Percentiles rank a stretch among this genome's conserved stretches.
phyloP scores from a whole-genome alignment of 768 basidiomycete genomes.

The Trametes cingulata region DNA sequence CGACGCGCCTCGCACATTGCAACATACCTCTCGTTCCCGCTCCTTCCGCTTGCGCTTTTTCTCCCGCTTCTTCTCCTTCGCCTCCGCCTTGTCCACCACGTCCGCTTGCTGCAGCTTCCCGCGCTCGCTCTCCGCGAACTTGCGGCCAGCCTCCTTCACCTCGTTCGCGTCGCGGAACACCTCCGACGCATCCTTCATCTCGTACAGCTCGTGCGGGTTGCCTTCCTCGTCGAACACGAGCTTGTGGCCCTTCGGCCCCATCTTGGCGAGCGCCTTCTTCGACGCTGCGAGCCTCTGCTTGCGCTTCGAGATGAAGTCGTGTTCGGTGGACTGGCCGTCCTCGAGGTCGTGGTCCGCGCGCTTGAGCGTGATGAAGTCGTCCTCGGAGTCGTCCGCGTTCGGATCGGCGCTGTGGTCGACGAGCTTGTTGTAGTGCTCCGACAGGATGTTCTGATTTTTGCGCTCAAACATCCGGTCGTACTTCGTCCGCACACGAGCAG shows the following conservation, averaged over 20 bases:
- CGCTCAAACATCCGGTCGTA: conserved; percentile 98
- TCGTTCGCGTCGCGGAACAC: conserved; percentile 59
- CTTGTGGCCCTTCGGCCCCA: conserved; percentile 63
- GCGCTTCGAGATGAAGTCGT: conserved; percentile 76
- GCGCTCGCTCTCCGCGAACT: conserved; percentile 74
- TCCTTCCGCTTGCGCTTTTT: conserved; percentile 93
- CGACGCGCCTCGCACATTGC: not conserved
- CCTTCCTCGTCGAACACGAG: conserved; percentile 92
- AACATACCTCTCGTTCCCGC: conserved; percentile 46
- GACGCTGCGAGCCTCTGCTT: conserved; percentile 75
- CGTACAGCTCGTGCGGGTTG: conserved; percentile 76
- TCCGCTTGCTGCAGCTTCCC: conserved; percentile 72
- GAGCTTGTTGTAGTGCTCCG: conserved; percentile 87
- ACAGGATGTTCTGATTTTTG: conserved; percentile 91
- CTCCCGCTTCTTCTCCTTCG: conserved; percentile 84
- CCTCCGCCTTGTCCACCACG: conserved; percentile 75
- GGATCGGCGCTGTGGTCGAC: conserved; percentile 68
- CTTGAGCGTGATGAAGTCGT: conserved; percentile 93
- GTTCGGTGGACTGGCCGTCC: conserved; percentile 35
- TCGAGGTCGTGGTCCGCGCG: conserved; percentile 82
- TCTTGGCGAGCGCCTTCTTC: conserved; percentile 69
- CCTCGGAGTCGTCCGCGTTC: conserved; percentile 49
- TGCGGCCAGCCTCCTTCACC: conserved; percentile 62
- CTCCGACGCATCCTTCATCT: conserved; percentile 75
- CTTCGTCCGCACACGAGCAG: conserved; percentile 72